Evolutionary conservation across 2,329 filamentous ascomycete genomes (phyloP).

Genomic region (Fusarium siculi): DNA sequence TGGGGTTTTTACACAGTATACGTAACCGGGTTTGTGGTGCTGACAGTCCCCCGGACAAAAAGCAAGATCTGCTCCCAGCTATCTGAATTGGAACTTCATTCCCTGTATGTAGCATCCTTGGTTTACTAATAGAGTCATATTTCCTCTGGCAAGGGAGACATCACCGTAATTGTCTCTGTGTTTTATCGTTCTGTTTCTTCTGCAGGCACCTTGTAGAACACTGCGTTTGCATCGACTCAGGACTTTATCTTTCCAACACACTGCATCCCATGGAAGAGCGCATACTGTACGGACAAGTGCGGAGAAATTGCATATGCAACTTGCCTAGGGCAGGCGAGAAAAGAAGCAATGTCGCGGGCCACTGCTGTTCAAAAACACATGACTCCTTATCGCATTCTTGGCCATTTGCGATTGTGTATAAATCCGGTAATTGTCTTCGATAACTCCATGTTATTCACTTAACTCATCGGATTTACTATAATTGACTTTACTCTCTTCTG

Average conservation of each 20-base stretch:
- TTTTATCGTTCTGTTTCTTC: not conserved
- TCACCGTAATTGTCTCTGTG: rapidly evolving
- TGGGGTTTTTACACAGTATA: not conserved
- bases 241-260: rapidly evolving
- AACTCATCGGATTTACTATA: not conserved
- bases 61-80: not conserved
- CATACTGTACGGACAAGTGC: not conserved
- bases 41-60: not conserved
- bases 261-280: not conserved
- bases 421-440: not conserved
- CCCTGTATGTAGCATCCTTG: rapidly evolving
- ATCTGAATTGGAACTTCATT: not conserved
- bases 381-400: not conserved
- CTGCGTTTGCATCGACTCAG: not conserved
- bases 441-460: not conserved
- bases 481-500: not conserved
- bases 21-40: not conserved
- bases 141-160: rapidly evolving
- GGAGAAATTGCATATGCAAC: not conserved
- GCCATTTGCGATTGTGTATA: not conserved
- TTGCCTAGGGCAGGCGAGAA: not conserved
- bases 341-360: not conserved
- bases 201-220: rapidly evolving
- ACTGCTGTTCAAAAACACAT: not conserved
- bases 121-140: rapidly evolving